phyloP scores from a whole-genome alignment of 805 yeast species.

The Candida suzukii region DNA sequence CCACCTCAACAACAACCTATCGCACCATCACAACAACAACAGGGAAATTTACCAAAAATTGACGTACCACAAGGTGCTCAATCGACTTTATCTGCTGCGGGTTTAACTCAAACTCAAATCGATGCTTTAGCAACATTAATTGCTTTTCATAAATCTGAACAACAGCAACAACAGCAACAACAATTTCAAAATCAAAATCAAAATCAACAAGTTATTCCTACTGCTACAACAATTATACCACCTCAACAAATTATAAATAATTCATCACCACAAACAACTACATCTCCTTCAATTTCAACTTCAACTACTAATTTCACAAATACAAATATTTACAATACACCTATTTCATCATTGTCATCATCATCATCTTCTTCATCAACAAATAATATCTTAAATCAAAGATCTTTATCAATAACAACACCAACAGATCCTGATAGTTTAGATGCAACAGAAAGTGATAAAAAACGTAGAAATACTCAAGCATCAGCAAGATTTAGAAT shows the following conservation, averaged over 20 bases:
- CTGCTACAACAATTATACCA: too few species aligned
- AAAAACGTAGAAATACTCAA: slow-evolving; percentile 83
- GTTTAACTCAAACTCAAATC: slow-evolving; percentile 61
- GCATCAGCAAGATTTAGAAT: slow-evolving; percentile 92
- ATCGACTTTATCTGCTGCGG: slow-evolving; percentile 54
- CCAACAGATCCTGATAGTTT: slow-evolving; percentile 1
- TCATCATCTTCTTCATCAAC: slow-evolving; percentile 1
- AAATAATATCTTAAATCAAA: too few species aligned
- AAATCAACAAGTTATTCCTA: too few species aligned
- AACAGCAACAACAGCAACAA: slow-evolving; percentile 2
- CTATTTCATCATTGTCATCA: too few species aligned
- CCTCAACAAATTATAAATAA: too few species aligned
- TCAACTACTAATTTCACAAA: too few species aligned
- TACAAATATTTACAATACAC: too few species aligned
- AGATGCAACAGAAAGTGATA: slow-evolving; percentile 43
- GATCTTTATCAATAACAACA: not conserved
- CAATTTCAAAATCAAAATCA: slow-evolving; percentile 4
- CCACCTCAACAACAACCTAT: not conserved
- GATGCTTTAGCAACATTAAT: slow-evolving; percentile 67
- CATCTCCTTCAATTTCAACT: too few species aligned
- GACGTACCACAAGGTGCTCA: slow-evolving; percentile 72
- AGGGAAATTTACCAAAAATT: slow-evolving; percentile 42
- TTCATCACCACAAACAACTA: too few species aligned
- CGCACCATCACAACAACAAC: slow-evolving; percentile 1
- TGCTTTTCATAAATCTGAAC: slow-evolving; percentile 48